Base-by-base conservation (phyloP, 1,284 basidiomycete species). In the Thelephora terrestris region DNA sequence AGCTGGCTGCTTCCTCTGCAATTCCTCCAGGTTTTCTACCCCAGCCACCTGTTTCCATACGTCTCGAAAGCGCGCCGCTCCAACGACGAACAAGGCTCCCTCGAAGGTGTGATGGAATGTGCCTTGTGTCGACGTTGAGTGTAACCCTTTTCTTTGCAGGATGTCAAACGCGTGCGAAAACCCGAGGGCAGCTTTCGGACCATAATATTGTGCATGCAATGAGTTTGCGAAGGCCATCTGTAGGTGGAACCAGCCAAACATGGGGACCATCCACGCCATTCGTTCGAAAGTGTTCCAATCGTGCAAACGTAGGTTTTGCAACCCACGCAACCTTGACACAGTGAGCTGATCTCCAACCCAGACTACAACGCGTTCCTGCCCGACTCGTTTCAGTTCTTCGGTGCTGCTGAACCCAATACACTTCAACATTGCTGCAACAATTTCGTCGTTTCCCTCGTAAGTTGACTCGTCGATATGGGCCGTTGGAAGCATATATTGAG, bases 231-330 rank as follows among this genome's bases (percentile, higher is more conserved):
- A 55, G 16, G 64, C 61, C 61, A 71, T 65, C 17, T 50, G 45
- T 3, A 60, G 39, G 50, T 70, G 68, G 12, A 70, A 56, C 64
- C 65, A 69, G 3, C 68, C 67, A 36, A 62, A 64, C 1, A 55
- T 35, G 1, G 54, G 47, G 1, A 63, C 34, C 7, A 60, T 29
- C 29, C 52, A 64, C 37, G 68, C 66, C n/a, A 65, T 39, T 3
- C 60, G 56, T 5, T 69, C 65, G 45, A 57, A 61, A 0, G 61
- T 58, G 47, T 67, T 70, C 34, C 51, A 38, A 46, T 71, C 66
- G 10, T 68, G 59, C 2, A 54, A 52, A 0, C 60, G 59, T 36
- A 58, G 62, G 23, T 58, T 55, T 14, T 18, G 4, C 5, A 60
- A 35, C 1, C 54, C 54, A 1, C 54, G 55, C 14, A 58, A 32